These are phyloP conservation scores for Hamigera avellanea DNA, from an alignment of 495 filamentous ascomycete species.

Conservation along the genomic window DNA sequence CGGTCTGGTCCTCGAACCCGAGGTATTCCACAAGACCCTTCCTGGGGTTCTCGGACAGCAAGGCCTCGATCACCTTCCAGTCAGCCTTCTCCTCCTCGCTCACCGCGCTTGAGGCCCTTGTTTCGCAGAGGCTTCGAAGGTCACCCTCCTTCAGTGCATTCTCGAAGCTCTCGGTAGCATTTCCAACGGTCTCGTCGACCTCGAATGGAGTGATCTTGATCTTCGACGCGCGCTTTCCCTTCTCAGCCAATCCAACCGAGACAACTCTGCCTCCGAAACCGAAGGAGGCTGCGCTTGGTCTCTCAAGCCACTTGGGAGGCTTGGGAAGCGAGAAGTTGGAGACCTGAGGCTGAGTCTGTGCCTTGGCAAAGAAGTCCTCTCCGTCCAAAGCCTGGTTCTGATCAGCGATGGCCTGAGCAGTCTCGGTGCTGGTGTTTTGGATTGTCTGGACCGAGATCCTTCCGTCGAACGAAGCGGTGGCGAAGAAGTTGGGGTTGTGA, in stretches of 20 bases:
- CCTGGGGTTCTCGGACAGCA: slow-evolving; percentile 70
- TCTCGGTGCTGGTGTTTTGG: slow-evolving; percentile 63
- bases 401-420: slow-evolving; percentile 37
- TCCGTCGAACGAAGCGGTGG: slow-evolving; percentile 93
- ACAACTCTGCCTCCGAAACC: slow-evolving; percentile 93
- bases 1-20: slow-evolving; percentile 58
- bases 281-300: slow-evolving; percentile 79
- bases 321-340: slow-evolving; percentile 76
- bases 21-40: slow-evolving; percentile 76
- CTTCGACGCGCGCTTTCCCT: slow-evolving; percentile 58
- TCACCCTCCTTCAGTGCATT: slow-evolving; percentile 67
- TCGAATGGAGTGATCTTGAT: slow-evolving; percentile 77
- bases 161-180: slow-evolving; percentile 79
- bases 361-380: slow-evolving; percentile 94
- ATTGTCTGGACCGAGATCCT: slow-evolving; percentile 87
- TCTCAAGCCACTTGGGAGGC: slow-evolving; percentile 82
- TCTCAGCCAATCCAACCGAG: slow-evolving; percentile 52
- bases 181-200: slow-evolving; percentile 75
- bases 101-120: slow-evolving; percentile 57
- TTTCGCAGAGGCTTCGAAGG: slow-evolving; percentile 66
- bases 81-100: slow-evolving; percentile 88
- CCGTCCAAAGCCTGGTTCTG: slow-evolving; percentile 66
- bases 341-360: slow-evolving; percentile 80
- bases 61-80: slow-evolving; percentile 87
- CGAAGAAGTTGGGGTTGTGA: slow-evolving; percentile 77